Conservation (phyloP, 768 basidiomycete genomes). For the Trametes sanguinea region DNA sequence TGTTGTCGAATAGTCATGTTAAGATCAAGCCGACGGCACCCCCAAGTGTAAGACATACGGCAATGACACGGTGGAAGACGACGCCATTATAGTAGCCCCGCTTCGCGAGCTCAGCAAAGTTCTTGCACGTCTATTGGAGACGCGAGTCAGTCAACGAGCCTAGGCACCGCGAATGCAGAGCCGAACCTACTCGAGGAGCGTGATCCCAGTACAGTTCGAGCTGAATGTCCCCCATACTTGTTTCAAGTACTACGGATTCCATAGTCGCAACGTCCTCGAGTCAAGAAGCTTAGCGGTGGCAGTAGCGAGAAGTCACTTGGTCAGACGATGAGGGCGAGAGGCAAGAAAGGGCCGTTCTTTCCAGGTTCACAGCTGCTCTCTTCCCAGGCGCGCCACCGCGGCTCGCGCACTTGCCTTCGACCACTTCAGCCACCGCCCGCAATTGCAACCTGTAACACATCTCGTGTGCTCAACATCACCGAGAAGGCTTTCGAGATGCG, state of each 20-base stretch:
- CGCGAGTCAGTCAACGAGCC: constrained; percentile 21
- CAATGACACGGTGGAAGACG: constrained; percentile 89
- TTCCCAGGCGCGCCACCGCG: constrained; percentile 15
- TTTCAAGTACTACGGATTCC: constrained; percentile 75
- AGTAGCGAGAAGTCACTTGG: constrained; percentile 19
- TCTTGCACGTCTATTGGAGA: constrained; percentile 79
- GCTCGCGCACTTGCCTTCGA: constrained; percentile 7
- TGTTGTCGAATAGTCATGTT: constrained; percentile 32
- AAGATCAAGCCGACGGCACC: constrained; percentile 7
- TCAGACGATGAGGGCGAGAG: constrained; percentile 17
- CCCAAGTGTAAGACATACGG: constrained; percentile 47
- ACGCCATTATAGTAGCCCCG: constrained; percentile 92
- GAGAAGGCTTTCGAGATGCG: constrained; percentile 52
- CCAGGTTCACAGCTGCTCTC: background rate
- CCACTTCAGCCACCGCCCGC: background rate
- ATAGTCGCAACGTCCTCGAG: constrained; percentile 4
- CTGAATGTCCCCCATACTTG: constrained; percentile 82
- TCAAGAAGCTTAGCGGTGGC: constrained; percentile 5
- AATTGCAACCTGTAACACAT: background rate
- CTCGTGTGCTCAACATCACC: background rate
- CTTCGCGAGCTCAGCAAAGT: constrained; percentile 89
- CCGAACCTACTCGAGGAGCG: constrained; percentile 62
- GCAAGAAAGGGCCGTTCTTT: background rate
- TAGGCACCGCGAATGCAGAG: background rate
- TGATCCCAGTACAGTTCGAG: constrained; percentile 94